These are phyloP conservation scores for Penicillium vulpinum DNA, from an alignment of 2,329 filamentous ascomycete genomes.

Conservation along the genomic window DNA sequence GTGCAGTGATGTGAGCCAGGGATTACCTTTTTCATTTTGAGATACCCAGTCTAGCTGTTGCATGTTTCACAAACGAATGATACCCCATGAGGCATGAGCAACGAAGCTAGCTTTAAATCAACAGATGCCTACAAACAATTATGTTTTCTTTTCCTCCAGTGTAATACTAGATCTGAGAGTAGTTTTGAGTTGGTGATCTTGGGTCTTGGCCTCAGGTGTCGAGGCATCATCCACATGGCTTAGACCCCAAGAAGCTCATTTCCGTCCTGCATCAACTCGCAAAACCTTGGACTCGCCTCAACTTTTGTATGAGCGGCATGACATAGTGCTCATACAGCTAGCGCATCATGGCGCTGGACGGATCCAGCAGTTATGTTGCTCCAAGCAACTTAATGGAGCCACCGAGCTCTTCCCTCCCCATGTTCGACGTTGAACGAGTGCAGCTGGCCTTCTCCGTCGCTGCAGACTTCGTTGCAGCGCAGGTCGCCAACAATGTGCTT, in stretches of 20 bases:
- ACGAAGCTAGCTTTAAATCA: not conserved
- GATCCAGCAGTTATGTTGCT: constrained; percentile 70
- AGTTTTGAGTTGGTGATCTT: not conserved
- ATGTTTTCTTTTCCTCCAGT: not conserved
- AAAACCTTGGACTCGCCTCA: constrained; percentile 15
- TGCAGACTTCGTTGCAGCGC: constrained; percentile 91
- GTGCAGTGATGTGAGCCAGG: constrained; percentile 40
- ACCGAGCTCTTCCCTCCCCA: constrained; percentile 67
- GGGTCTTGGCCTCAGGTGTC: constrained; percentile 8
- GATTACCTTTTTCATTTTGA: not conserved
- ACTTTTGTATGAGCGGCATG: constrained; percentile 27
- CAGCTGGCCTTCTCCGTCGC: constrained; percentile 93
- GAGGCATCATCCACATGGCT: constrained; percentile 14
- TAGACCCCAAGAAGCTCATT: constrained; percentile 22
- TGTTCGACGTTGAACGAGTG: constrained; percentile 92
- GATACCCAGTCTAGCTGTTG: constrained; percentile 11
- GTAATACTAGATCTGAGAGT: too few species aligned
- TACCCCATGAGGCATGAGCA: constrained; percentile 7
- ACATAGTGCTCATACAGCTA: constrained; percentile 27
- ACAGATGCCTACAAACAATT: not conserved
- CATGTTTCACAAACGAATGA: constrained; percentile 4
- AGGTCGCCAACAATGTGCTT: constrained; percentile 96
- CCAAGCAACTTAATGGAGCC: constrained; percentile 62
- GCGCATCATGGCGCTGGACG: constrained; percentile 67
- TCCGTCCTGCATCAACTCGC: constrained; percentile 15